Conservation (phyloP, 2,329 filamentous ascomycete species). For the Nemania sp. region DNA sequence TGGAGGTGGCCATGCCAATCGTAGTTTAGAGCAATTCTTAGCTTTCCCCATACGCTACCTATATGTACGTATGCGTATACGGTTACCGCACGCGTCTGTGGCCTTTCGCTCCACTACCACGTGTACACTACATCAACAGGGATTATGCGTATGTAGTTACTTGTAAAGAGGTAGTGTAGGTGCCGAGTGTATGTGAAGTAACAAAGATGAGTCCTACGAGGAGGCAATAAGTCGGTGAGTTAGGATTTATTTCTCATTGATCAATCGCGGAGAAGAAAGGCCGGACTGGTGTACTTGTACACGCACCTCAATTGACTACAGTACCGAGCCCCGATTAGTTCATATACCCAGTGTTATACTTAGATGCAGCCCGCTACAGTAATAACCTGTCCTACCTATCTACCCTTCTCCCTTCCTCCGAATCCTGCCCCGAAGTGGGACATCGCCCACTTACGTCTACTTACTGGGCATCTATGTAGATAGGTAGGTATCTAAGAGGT, state of each 20-base stretch:
- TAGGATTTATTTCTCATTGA: background rate
- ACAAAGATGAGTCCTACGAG: background rate
- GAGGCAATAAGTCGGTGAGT: background rate
- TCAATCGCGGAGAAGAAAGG: background rate
- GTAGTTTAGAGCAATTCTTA: background rate
- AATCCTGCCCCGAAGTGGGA: too few species aligned
- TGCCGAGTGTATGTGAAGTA: too few species aligned
- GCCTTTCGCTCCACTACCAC: conserved; percentile 18
- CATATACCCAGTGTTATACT: background rate
- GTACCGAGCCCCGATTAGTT: background rate
- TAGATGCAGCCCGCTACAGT: background rate
- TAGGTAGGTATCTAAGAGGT: too few species aligned
- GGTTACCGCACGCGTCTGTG: background rate
- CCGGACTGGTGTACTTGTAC: background rate
- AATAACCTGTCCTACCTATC: background rate
- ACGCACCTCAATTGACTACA: too few species aligned
- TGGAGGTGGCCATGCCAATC: background rate
- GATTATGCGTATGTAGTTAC: conserved; percentile 9
- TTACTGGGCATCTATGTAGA: too few species aligned
- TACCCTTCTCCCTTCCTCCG: too few species aligned
- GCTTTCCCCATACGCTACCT: conserved; percentile 5
- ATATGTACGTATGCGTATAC: too few species aligned
- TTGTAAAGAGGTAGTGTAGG: too few species aligned
- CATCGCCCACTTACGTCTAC: too few species aligned
- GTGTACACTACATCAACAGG: conserved; percentile 15